Conservation (phyloP, 2,329 filamentous ascomycete genomes). For the Aspergillus calidoustus region DNA sequence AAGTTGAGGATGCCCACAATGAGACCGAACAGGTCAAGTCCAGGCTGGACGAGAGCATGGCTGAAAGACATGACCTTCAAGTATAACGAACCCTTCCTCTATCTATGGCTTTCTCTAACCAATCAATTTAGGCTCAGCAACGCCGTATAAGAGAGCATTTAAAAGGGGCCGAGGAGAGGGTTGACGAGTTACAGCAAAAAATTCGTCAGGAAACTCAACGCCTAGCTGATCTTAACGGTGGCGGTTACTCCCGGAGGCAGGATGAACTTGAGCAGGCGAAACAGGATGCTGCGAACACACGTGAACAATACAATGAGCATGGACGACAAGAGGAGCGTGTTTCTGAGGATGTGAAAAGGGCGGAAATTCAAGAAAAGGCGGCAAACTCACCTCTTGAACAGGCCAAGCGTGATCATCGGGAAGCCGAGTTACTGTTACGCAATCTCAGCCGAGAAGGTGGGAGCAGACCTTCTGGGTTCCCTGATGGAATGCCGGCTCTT, state of each 20-base stretch:
- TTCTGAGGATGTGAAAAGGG: conserved; percentile 39
- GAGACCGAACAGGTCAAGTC: conserved; percentile 56
- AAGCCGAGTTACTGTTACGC: conserved; percentile 56
- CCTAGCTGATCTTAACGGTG: conserved; percentile 71
- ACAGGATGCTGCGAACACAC: conserved; percentile 52
- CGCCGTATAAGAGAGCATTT: conserved; percentile 66
- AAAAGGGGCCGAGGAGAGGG: conserved; percentile 54
- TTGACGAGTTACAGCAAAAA: conserved; percentile 48
- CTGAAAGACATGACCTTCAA: conserved; percentile 59
- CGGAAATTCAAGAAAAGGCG: conserved; percentile 37
- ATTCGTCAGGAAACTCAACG: conserved; percentile 57
- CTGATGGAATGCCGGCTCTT: conserved; percentile 64
- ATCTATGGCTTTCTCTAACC: conserved; percentile 15
- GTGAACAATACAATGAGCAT: conserved; percentile 48
- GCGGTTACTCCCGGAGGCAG: conserved; percentile 66
- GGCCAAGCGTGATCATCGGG: conserved; percentile 61
- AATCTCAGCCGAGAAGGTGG: conserved; percentile 62
- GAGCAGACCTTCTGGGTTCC: conserved; percentile 68
- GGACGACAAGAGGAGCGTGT: conserved; percentile 40
- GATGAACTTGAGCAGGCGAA: conserved; percentile 64
- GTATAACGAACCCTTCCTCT: conserved; percentile 28
- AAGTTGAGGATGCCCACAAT: conserved; percentile 50
- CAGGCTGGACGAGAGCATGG: conserved; percentile 59
- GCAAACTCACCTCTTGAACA: conserved; percentile 31
- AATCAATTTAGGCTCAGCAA: conserved; percentile 63